These are phyloP conservation scores for Lolium multiflorum DNA, from an alignment of 176 grass and related monocot genomes.

Conservation along the genomic window DNA sequence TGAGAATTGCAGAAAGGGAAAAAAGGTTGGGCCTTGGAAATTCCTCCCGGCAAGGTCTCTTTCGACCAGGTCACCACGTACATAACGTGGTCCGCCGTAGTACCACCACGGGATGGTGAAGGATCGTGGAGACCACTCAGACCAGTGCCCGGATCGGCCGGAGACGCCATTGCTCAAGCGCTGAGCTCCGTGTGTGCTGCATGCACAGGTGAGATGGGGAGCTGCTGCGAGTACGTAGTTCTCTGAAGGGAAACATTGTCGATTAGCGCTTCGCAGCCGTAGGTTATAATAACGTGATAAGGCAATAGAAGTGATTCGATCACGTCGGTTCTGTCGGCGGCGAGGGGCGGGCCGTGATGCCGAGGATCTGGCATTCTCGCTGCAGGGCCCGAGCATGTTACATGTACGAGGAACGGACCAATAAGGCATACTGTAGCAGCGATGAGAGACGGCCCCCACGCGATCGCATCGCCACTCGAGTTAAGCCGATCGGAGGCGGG, in stretches of 20 bases:
- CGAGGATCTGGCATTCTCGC: neutral
- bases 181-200: neutral
- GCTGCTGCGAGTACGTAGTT: neutral
- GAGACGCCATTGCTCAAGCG: conserved; percentile 18
- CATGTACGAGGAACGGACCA: too few relatives aligned
- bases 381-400: neutral
- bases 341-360: neutral
- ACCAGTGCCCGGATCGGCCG: too few relatives aligned
- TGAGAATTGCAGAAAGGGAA: neutral
- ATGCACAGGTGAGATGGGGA: neutral
- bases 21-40: neutral
- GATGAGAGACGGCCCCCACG: neutral
- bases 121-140: neutral
- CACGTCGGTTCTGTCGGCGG: neutral
- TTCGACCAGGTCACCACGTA: conserved; percentile 24
- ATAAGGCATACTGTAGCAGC: neutral
- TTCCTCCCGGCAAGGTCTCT: conserved; percentile 37
- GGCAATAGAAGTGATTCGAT: neutral
- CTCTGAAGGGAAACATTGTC: neutral
- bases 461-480: neutral
- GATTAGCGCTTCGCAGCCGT: neutral
- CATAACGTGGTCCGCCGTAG: neutral
- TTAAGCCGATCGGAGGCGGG: neutral
- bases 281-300: neutral
- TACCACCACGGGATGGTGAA: too few relatives aligned